phyloP scores from a whole-genome alignment of 495 filamentous ascomycete genomes.

The Penicillium taxi region DNA sequence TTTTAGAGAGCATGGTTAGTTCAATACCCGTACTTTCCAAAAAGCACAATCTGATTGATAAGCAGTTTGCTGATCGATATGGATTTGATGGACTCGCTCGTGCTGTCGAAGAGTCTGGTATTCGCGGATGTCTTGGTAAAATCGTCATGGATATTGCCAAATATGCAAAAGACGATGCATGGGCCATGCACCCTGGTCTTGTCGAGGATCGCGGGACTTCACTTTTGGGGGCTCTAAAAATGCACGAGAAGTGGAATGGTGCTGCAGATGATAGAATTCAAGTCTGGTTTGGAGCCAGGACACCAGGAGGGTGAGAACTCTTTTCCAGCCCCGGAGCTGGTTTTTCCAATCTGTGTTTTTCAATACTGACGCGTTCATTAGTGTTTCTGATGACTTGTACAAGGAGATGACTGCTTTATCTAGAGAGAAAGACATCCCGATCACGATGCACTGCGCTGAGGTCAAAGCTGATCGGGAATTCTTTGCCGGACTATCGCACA shows the following conservation, averaged over 20 bases:
- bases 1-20: slow-evolving; percentile 42
- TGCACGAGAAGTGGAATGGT: slow-evolving; percentile 44
- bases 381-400: slow-evolving; percentile 38
- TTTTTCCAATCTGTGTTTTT: not conserved
- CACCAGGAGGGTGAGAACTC: slow-evolving; percentile 35
- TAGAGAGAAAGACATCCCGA: slow-evolving; percentile 32
- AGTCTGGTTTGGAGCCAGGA: slow-evolving; percentile 46
- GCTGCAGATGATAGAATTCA: slow-evolving; percentile 38
- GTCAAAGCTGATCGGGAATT: slow-evolving; percentile 33
- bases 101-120: slow-evolving; percentile 41
- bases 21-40: not conserved
- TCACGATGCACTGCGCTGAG: slow-evolving; percentile 39
- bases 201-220: slow-evolving; percentile 40
- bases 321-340: too few relatives aligned
- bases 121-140: slow-evolving; percentile 41
- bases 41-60: not conserved
- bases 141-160: slow-evolving; percentile 33
- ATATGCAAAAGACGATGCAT: slow-evolving; percentile 38
- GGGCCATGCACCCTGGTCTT: slow-evolving; percentile 44
- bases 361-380: slow-evolving; percentile 11
- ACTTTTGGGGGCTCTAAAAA: slow-evolving; percentile 32
- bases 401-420: slow-evolving; percentile 39
- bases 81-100: slow-evolving; percentile 40
- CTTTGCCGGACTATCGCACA: slow-evolving; percentile 33
- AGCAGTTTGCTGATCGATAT: slow-evolving; percentile 39